These are phyloP conservation scores for Populus nigra DNA, from an alignment of 345 rosid species.

Conservation along the genomic window DNA sequence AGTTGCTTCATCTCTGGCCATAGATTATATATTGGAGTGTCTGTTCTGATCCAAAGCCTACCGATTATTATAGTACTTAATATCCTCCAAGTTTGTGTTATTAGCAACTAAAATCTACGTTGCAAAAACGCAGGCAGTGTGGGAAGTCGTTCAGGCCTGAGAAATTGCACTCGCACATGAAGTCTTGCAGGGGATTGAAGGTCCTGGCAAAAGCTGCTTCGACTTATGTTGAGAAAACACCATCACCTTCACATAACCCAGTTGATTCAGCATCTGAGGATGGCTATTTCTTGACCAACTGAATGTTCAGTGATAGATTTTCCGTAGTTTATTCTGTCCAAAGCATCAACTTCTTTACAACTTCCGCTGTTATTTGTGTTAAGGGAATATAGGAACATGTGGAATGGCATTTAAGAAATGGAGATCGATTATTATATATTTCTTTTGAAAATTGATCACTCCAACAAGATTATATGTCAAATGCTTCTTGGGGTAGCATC, in stretches of 20 bases:
- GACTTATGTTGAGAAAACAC: constrained; percentile 6
- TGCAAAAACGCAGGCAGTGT: constrained; percentile 59
- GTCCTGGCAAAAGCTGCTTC: constrained; percentile 20
- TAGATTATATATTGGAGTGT: not conserved
- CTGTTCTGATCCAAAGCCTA: not conserved
- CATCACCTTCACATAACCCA: not conserved
- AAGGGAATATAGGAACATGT: not conserved
- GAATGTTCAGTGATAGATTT: not conserved
- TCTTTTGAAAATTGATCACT: not conserved
- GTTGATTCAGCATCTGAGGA: constrained; percentile 1
- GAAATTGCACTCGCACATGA: constrained; percentile 74
- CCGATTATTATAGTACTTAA: not conserved
- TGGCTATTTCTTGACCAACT: constrained; percentile 24
- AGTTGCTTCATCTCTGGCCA: not conserved
- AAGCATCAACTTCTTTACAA: not conserved
- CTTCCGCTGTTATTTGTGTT: not conserved
- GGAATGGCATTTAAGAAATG: not conserved
- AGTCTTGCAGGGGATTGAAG: constrained; percentile 58
- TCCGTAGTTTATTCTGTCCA: not conserved
- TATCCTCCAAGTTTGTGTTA: not conserved
- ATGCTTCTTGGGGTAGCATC: not conserved
- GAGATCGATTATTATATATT: not conserved
- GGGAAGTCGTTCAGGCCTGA: constrained; percentile 70
- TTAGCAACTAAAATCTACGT: not conserved
- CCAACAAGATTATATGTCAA: not conserved